Evolutionary conservation across 306 rosid species (phyloP).

Genomic region (Corylus americana): DNA sequence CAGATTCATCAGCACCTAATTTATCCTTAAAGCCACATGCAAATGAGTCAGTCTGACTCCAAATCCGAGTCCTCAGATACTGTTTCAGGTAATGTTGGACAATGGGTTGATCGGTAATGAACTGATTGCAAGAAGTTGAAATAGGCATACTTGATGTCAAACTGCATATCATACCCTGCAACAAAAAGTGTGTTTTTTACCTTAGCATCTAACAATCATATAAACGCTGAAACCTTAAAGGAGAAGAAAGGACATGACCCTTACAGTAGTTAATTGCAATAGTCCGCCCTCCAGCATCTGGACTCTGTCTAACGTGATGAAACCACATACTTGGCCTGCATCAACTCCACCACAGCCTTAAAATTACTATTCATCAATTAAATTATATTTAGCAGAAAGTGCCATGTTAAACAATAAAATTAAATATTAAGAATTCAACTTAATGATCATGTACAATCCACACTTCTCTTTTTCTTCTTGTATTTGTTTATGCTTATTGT

Average conservation of each 20-base stretch:
- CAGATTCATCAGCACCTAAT: constrained; percentile 7
- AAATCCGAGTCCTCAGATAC: constrained; percentile 23
- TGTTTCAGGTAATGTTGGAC: constrained; percentile 11
- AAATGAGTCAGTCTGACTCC: constrained; percentile 29
- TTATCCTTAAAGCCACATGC: constrained; percentile 21
- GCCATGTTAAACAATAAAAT: background rate
- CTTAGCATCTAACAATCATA: constrained; percentile 24
- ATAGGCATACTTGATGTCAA: constrained; percentile 78
- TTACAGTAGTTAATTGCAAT: constrained; percentile 81
- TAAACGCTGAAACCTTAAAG: background rate
- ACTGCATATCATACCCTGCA: constrained; percentile 96
- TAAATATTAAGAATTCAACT: background rate
- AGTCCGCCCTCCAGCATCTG: constrained; percentile 53
- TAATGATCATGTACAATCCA: background rate
- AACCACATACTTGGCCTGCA: constrained; percentile 97
- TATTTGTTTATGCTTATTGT: background rate
- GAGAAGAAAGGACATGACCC: constrained; percentile 20
- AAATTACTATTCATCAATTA: constrained; percentile 17
- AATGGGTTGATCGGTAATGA: constrained; percentile 27
- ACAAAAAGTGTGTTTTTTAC: constrained; percentile 28
- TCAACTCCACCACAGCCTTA: constrained; percentile 18
- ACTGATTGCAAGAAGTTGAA: constrained; percentile 76
- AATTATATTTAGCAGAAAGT: background rate
- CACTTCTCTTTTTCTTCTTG: constrained; percentile 3
- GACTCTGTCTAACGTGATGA: constrained; percentile 79